These are phyloP conservation scores for Cordyceps tenuipes DNA, from an alignment of 2,329 filamentous ascomycete genomes.

Conservation along the genomic window DNA sequence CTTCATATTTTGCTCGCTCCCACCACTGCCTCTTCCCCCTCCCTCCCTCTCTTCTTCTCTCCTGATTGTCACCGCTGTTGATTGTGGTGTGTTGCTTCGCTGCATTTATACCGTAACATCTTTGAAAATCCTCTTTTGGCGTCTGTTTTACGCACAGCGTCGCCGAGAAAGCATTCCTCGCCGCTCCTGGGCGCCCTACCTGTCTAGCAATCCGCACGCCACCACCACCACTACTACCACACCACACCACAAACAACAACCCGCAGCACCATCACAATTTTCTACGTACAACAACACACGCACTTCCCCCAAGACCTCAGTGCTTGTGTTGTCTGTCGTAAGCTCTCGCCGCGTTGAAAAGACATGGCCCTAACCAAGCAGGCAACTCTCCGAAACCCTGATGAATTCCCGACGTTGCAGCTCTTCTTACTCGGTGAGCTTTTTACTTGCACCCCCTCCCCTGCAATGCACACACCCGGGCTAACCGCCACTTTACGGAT, in stretches of 20 bases:
- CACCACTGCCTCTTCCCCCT: slow-evolving; percentile 11
- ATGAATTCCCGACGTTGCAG: slow-evolving; percentile 74
- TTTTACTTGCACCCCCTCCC: not conserved
- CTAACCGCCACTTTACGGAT: slow-evolving; percentile 13
- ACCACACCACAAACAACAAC: not conserved
- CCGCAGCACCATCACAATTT: not conserved
- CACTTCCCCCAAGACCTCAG: slow-evolving; percentile 13
- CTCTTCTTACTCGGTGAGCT: slow-evolving; percentile 72
- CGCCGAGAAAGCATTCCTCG: not conserved
- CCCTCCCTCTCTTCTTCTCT: slow-evolving; percentile 12
- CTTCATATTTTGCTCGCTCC: slow-evolving; percentile 12
- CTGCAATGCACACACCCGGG: not conserved
- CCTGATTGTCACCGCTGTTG: slow-evolving; percentile 5
- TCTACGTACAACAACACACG: slow-evolving; percentile 18
- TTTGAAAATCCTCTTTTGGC: not conserved
- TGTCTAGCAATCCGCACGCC: not conserved
- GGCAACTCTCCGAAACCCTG: slow-evolving; percentile 49
- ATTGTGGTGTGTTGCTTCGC: not conserved
- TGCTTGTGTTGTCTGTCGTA: slow-evolving; percentile 37
- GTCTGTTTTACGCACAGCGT: not conserved
- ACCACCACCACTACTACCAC: not conserved
- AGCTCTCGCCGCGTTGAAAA: slow-evolving; percentile 31
- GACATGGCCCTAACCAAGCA: slow-evolving; percentile 45
- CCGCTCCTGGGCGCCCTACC: not conserved
- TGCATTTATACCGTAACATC: not conserved